Percentiles rank a stretch among this genome's conserved stretches.
These are phyloP conservation scores for Periconia digitata DNA, from an alignment of 2,329 filamentous ascomycete genomes.

Conservation along the genomic window DNA sequence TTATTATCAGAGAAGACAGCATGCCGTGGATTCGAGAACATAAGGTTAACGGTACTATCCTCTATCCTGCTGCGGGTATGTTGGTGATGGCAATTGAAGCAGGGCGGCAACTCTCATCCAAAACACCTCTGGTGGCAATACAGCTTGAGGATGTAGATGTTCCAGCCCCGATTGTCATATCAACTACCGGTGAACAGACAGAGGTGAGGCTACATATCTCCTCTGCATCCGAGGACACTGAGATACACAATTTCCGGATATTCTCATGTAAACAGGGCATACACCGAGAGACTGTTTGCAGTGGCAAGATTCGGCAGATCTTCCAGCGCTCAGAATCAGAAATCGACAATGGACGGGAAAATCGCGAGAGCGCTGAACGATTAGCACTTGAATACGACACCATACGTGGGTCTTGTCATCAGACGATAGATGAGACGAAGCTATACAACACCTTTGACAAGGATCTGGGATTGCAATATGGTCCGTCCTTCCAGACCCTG, in stretches of 20 bases:
- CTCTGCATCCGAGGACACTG: too few relatives aligned
- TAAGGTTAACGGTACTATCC: conserved; percentile 15
- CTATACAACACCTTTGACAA: conserved; percentile 10
- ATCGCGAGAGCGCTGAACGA: too few relatives aligned
- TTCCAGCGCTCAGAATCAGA: too few relatives aligned
- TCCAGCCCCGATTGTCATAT: conserved; percentile 6
- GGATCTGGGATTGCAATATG: conserved; percentile 14
- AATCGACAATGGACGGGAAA: too few relatives aligned
- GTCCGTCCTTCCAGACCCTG: conserved; percentile 15
- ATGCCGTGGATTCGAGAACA: conserved; percentile 31
- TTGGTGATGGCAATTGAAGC: conserved; percentile 39
- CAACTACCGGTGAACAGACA: too few relatives aligned
- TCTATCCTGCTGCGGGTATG: conserved; percentile 40
- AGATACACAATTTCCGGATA: too few relatives aligned
- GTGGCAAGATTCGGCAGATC: too few relatives aligned
- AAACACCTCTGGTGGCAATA: conserved; percentile 7
- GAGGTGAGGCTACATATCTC: not conserved
- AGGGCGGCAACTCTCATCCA: conserved; percentile 14
- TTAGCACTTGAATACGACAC: too few relatives aligned
- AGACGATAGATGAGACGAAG: not conserved
- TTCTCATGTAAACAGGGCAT: too few relatives aligned
- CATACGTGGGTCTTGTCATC: conserved; percentile 1
- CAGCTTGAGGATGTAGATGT: conserved; percentile 8
- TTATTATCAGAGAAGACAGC: conserved; percentile 16
- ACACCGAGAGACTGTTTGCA: too few relatives aligned